These are phyloP conservation scores for Calonectria pteridis DNA, from an alignment of 2,329 filamentous ascomycete genomes.

Conservation along the genomic window DNA sequence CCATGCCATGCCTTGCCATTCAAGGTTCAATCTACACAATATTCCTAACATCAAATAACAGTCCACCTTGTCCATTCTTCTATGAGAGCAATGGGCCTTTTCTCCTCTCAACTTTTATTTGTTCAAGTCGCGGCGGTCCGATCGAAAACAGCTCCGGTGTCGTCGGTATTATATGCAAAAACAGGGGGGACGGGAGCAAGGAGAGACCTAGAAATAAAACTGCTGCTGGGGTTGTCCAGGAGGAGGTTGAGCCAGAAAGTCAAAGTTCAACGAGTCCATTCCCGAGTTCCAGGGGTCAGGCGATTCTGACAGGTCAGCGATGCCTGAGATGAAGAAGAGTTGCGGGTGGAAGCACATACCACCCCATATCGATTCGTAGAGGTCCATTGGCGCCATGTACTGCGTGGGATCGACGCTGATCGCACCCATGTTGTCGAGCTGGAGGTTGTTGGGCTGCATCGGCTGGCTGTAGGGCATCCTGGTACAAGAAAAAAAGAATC, in stretches of 20 bases:
- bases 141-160: background rate
- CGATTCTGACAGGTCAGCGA: slow-evolving; percentile 59
- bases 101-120: background rate
- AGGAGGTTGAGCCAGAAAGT: slow-evolving; percentile 70
- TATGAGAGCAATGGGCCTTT: background rate
- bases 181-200: background rate
- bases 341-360: slow-evolving; percentile 58
- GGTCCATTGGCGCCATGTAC: slow-evolving; percentile 75
- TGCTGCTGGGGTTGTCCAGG: slow-evolving; percentile 70
- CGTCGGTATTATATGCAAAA: background rate
- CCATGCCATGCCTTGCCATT: slow-evolving; percentile 14
- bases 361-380: slow-evolving; percentile 78
- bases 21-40: slow-evolving; percentile 21
- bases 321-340: background rate
- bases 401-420: slow-evolving; percentile 69
- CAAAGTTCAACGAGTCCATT: slow-evolving; percentile 70
- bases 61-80: background rate
- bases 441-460: slow-evolving; percentile 50
- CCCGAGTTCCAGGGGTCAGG: slow-evolving; percentile 70
- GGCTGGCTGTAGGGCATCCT: slow-evolving; percentile 54
- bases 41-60: background rate
- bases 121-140: background rate
- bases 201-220: slow-evolving; percentile 64
- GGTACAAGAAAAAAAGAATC: background rate
- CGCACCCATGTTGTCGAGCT: slow-evolving; percentile 59